Conservation (phyloP, 2,329 filamentous ascomycete genomes). For the Neofusicoccum laricinum region DNA sequence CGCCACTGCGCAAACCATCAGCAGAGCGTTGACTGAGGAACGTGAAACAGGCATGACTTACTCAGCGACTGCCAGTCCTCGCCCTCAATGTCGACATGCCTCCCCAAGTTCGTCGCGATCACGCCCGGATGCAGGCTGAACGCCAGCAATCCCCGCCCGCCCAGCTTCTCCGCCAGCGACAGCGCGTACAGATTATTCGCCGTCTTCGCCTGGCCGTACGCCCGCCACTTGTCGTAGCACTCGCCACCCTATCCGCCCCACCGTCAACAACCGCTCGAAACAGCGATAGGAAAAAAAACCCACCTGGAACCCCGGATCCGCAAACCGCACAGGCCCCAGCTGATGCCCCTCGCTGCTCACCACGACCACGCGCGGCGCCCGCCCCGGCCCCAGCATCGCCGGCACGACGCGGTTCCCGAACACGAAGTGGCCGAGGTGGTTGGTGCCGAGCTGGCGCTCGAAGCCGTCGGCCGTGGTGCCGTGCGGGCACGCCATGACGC, state of each 20-base stretch:
- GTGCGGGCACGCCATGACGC: slow-evolving; percentile 31
- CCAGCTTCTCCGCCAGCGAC: slow-evolving; percentile 26
- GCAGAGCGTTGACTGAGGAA: no score
- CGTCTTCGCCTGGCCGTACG: slow-evolving; percentile 26
- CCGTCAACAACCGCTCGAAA: no score
- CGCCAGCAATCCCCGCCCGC: slow-evolving; percentile 23
- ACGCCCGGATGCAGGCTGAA: slow-evolving; percentile 33
- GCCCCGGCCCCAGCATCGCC: slow-evolving; percentile 34
- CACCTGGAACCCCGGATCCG: slow-evolving; percentile 22
- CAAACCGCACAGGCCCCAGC: slow-evolving; percentile 18
- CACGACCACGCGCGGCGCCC: slow-evolving; percentile 27
- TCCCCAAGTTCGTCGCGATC: slow-evolving; percentile 24
- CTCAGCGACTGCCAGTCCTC: slow-evolving; percentile 22
- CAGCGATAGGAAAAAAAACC: no score
- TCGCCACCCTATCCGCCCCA: neutral
- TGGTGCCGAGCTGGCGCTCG: slow-evolving; percentile 46
- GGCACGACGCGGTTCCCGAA: slow-evolving; percentile 44
- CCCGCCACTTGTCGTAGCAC: slow-evolving; percentile 14
- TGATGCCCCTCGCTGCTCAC: slow-evolving; percentile 25
- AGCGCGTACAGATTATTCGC: slow-evolving; percentile 27
- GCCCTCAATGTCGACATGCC: neutral
- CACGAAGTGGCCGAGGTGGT: slow-evolving; percentile 45
- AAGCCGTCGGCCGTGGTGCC: slow-evolving; percentile 39
- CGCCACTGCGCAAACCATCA: neutral
- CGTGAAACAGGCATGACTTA: no score